phyloP scores from a whole-genome alignment of 306 rosid species.

The peach (Prunus persica) region Prunus_persica_NCBIv2 NC_034009.1:11231001-11231500 shows the following conservation, averaged over 20 bases:
- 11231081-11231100: not conserved
- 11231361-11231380: constrained; percentile 71
- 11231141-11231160: constrained; percentile 8
- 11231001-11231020: not conserved
- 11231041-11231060: not conserved
- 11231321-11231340: constrained; percentile 4
- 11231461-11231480: constrained; percentile 63
- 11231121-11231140: not conserved
- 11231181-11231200: not conserved
- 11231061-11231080: not conserved
- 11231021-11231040: not conserved
- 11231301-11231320: not conserved
- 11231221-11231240: not conserved
- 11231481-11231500: constrained; percentile 62
- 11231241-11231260: not conserved
- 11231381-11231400: constrained; percentile 61
- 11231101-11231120: constrained; percentile 8
- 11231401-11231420: constrained; percentile 46
- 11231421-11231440: constrained; percentile 49
- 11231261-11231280: not conserved
- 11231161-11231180: not conserved
- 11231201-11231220: not conserved
- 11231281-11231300: not conserved
- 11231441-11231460: constrained; percentile 67
- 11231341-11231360: constrained; percentile 39